Base-by-base conservation (phyloP, 495 filamentous ascomycete genomes). In the Tuber indicum region DNA sequence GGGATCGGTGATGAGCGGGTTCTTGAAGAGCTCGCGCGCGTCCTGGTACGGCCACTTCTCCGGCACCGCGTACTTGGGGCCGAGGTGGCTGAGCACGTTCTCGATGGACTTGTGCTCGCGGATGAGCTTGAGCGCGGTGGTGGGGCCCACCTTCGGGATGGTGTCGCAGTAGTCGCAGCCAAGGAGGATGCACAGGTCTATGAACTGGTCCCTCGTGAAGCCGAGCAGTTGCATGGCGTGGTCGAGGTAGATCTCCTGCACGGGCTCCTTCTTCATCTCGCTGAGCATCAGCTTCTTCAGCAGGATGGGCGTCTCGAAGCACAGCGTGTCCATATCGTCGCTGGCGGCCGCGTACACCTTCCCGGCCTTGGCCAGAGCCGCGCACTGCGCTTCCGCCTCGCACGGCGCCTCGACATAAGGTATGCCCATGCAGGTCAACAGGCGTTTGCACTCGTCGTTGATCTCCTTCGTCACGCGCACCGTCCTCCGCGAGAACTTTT, bases 291-390 rank as follows among this genome's bases (percentile, higher is more conserved):
- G 88, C 83, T 99, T 94, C 41, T 96, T 88, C 72, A 99, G 86
- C 41, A 99, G 86, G 78, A 99, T 93, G 0, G 96, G 96, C 19
- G 94, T 87, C 76, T 98, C 90, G 84, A 98, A 99, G 84, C 96
- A 98, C 26, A 99, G 86, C 0, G 96, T 99, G 83, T 99, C 96
- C 96, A 99, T 99, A 86, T 99, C 96, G 86, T 99, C 96, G 66
- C 91, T 95, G 1, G 96, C 96, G 42, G 96, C 96, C 23, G 94
- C 96, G 79, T 96, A 99, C 46, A 99, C 96, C 86, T 98, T 98
- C 17, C 93, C 94, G 23, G 92, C 96, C 74, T 92, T 88, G 3
- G 96, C 96, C 74, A 99, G 87, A 45, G 91, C 92, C 0, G 96
- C 96, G 80, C 96, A 99, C 82, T 99, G 96, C 2, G 96, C 96